These are phyloP conservation scores for Juncus inflexus DNA, from an alignment of 176 grass and related monocot species.

Conservation along the genomic window DNA sequence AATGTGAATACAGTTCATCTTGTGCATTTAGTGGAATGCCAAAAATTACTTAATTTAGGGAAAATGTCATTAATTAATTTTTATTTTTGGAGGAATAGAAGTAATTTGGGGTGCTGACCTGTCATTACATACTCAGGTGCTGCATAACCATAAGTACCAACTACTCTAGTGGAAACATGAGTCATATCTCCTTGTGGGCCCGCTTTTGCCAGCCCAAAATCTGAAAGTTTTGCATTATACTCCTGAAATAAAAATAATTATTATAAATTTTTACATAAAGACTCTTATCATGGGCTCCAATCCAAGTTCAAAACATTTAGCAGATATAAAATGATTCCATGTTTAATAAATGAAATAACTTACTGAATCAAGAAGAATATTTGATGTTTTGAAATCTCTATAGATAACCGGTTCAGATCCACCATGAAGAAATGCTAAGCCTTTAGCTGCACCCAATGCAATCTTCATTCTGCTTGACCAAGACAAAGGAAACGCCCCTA, in stretches of 20 bases:
- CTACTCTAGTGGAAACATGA: slow-evolving; percentile 81
- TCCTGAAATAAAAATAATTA: slow-evolving; percentile 44
- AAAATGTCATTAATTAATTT: too few species aligned
- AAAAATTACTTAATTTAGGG: too few species aligned
- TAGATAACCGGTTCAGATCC: slow-evolving; percentile 84
- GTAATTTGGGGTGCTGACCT: slow-evolving; percentile 40
- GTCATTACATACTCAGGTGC: slow-evolving; percentile 96
- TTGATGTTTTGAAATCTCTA: slow-evolving; percentile 97
- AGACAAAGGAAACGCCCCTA: slow-evolving; percentile 82
- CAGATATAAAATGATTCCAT: neutral
- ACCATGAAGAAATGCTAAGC: slow-evolving; percentile 81
- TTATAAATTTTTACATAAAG: slow-evolving; percentile 6
- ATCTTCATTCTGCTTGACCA: slow-evolving; percentile 91
- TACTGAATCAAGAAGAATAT: slow-evolving; percentile 85
- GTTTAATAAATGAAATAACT: neutral
- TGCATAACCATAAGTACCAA: slow-evolving; percentile 89
- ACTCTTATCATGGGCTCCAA: neutral
- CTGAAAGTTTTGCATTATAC: slow-evolving; percentile 85
- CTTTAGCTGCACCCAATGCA: slow-evolving; percentile 77
- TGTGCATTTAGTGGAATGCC: too few species aligned
- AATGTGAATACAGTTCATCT: slow-evolving; percentile 8
- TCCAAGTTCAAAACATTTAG: too few species aligned
- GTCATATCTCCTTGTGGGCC: slow-evolving; percentile 86
- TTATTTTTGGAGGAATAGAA: neutral
- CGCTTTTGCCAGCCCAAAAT: slow-evolving; percentile 88